phyloP scores from a whole-genome alignment of 2,329 filamentous ascomycete genomes.

The Xylaria sp. region DNA sequence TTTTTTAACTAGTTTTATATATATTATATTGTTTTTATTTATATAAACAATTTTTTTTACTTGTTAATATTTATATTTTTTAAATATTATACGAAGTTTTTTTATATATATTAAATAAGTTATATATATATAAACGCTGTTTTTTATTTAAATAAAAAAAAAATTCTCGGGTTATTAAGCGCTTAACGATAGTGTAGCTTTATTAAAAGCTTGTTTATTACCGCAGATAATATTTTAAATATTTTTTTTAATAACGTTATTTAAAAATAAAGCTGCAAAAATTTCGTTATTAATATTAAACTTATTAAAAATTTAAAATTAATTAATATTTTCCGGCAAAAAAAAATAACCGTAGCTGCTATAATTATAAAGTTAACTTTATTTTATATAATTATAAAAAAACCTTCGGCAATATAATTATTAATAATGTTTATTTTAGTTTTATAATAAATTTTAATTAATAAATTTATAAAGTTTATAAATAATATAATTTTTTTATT shows the following conservation, averaged over 20 bases:
- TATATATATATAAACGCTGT: not conserved
- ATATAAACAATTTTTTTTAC: conserved; percentile 4
- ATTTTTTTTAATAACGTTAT: conserved; percentile 1
- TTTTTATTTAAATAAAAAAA: not conserved
- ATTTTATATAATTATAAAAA: not conserved
- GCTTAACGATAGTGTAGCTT: not conserved
- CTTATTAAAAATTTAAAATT: not conserved
- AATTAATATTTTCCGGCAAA: not conserved
- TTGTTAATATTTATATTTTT: not conserved
- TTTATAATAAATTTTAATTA: not conserved
- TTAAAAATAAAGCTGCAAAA: not conserved
- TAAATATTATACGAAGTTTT: not conserved
- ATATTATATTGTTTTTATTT: conserved; percentile 4
- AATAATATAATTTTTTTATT: not conserved
- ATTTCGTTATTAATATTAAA: not conserved
- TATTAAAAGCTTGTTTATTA: not conserved
- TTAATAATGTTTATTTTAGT: not conserved
- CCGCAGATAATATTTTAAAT: not conserved
- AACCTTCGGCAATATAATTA: not conserved
- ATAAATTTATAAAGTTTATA: not conserved
- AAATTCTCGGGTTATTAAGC: not conserved
- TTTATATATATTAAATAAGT: not conserved
- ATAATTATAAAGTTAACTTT: not conserved
- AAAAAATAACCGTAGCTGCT: not conserved
- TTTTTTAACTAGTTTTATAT: not conserved